These are phyloP conservation scores for Lichtheimia corymbifera DNA, from an alignment of 371 early-diverging fungal species.

Conservation along the genomic window DNA sequence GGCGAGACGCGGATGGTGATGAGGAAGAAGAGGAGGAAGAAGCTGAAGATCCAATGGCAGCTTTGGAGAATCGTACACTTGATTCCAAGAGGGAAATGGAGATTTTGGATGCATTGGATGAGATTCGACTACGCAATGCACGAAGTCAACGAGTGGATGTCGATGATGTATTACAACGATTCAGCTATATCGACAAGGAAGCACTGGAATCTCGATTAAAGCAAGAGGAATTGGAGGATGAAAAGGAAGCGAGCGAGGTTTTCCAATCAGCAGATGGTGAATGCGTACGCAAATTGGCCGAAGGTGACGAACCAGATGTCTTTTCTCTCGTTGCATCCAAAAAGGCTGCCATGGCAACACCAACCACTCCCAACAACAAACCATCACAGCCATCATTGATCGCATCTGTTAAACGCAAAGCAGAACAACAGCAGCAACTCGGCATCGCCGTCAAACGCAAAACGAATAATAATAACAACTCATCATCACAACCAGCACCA, in stretches of 20 bases:
- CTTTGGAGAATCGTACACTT: conserved; percentile 89
- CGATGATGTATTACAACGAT: conserved; percentile 58
- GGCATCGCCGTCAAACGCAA: conserved; percentile 39
- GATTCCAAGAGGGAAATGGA: conserved; percentile 97
- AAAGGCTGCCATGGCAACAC: conserved; percentile 13
- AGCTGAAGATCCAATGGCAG: conserved; percentile 90
- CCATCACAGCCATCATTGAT: conserved; percentile 2
- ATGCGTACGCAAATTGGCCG: conserved; percentile 63
- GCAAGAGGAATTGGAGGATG: conserved; percentile 72
- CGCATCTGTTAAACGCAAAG: conserved; percentile 23
- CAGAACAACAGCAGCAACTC: conserved; percentile 3
- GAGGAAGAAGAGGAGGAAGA: conserved; percentile 70
- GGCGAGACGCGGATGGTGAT: conserved; percentile 76
- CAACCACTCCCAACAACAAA: conserved; percentile 35
- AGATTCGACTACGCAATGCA: conserved; percentile 89
- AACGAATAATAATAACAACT: conserved; percentile 20
- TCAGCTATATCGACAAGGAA: conserved; percentile 49
- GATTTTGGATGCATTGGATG: conserved; percentile 93
- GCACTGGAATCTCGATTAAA: conserved; percentile 30
- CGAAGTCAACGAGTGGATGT: conserved; percentile 74
- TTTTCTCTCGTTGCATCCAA: conserved; percentile 42
- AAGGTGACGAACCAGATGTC: conserved; percentile 55
- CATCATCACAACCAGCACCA: conserved; percentile 6
- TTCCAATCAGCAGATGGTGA: conserved; percentile 76
- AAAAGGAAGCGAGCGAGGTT: conserved; percentile 58